Conservation (phyloP, 139 green algal genomes). For the Monoraphidium neglectum region DNA sequence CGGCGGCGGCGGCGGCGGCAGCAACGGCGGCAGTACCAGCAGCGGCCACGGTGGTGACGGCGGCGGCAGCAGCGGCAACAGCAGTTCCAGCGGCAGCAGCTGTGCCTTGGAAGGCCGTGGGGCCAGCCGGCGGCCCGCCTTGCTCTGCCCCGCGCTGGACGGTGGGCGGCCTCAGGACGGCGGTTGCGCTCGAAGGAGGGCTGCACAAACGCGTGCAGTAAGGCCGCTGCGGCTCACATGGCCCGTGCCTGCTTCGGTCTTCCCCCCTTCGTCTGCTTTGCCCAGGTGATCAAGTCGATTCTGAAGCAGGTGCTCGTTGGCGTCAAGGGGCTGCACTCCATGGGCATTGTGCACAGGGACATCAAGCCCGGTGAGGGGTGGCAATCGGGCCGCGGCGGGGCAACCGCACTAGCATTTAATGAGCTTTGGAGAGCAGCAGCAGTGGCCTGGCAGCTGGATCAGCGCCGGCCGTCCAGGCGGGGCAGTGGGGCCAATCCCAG, state of each 20-base stretch:
- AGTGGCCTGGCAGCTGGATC: no score
- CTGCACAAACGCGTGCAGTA: no score
- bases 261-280: background rate
- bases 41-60: background rate
- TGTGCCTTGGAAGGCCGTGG: no score
- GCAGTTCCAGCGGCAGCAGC: no score
- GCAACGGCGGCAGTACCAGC: background rate
- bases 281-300: constrained; percentile 62
- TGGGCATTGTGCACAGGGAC: constrained; percentile 91
- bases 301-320: constrained; percentile 66
- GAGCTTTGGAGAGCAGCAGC: no score
- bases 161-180: no score
- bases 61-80: background rate
- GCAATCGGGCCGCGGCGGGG: constrained; percentile 51
- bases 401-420: background rate
- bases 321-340: constrained; percentile 66
- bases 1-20: background rate
- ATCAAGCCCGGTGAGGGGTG: constrained; percentile 68
- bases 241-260: no score
- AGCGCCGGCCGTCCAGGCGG: no score
- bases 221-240: no score
- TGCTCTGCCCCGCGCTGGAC: background rate
- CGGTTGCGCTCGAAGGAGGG: no score
- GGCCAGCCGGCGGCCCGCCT: no score
- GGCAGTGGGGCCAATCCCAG: no score